These are phyloP conservation scores for Podaxis sp. DNA, from an alignment of 768 basidiomycete species.

Conservation along the genomic window DNA sequence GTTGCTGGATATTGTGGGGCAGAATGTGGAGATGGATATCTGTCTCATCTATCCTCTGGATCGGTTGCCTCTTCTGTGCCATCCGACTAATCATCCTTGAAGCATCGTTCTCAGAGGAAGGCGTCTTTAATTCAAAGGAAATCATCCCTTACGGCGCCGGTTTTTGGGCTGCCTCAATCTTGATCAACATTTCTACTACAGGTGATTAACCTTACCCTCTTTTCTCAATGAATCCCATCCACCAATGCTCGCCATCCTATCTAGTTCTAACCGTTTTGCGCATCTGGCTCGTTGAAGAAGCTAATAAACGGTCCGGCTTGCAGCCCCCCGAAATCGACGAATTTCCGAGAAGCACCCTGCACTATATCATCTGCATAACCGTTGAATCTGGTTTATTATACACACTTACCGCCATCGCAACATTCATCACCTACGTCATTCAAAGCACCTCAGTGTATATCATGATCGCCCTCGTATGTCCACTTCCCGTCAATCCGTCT, in stretches of 20 bases:
- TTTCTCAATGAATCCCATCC: neutral
- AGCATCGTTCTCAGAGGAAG: neutral
- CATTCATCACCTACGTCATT: conserved; percentile 7
- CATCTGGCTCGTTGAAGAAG: conserved; percentile 1
- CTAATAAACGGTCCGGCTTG: conserved; percentile 7
- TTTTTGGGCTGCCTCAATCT: conserved; percentile 9
- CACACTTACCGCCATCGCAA: conserved; percentile 1
- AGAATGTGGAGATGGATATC: conserved; percentile 1
- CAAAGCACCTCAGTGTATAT: conserved; percentile 8
- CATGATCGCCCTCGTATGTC: conserved; percentile 4
- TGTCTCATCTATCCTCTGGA: conserved; percentile 5
- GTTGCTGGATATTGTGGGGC: conserved; percentile 13
- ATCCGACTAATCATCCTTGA: conserved; percentile 9
- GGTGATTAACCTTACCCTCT: neutral
- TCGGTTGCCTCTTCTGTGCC: conserved; percentile 4
- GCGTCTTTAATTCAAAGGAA: neutral
- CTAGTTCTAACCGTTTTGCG: conserved; percentile 7
- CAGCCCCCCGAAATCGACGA: neutral
- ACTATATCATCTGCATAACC: conserved; percentile 12
- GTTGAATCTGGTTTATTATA: conserved; percentile 6
- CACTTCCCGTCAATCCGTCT: neutral
- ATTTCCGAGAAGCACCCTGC: neutral
- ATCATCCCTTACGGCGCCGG: conserved; percentile 3
- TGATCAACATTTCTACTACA: conserved; percentile 12
- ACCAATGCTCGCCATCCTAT: no score